These are phyloP conservation scores for Solanum boliviense DNA, from an alignment of 257 asterid genomes.

Conservation along the genomic window DNA sequence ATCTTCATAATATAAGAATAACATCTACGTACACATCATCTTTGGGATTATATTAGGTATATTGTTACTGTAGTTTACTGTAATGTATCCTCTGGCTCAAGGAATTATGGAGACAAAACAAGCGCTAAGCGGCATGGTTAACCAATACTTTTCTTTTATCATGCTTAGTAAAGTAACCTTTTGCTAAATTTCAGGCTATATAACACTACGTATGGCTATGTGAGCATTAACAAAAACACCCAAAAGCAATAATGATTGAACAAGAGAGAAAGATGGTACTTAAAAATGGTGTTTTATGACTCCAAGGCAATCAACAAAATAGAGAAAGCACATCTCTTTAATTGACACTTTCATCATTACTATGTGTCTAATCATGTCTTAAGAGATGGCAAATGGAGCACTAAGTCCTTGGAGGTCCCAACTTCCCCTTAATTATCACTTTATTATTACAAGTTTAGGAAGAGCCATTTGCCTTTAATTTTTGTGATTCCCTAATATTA, in stretches of 20 bases:
- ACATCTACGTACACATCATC: background rate
- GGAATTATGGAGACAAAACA: background rate
- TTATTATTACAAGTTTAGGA: background rate
- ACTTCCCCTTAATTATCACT: background rate
- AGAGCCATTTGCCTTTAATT: background rate
- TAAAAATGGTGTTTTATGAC: conserved; percentile 1
- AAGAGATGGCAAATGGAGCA: conserved; percentile 21
- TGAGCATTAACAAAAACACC: background rate
- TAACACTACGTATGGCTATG: background rate
- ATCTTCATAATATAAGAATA: background rate
- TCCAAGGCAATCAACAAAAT: conserved; percentile 12
- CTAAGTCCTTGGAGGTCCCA: conserved; percentile 2
- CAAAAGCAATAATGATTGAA: background rate
- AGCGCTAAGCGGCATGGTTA: background rate
- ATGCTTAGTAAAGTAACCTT: background rate
- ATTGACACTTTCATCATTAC: conserved; percentile 20
- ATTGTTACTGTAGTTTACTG: background rate
- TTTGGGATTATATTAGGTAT: background rate
- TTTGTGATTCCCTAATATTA: background rate
- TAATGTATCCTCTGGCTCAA: background rate
- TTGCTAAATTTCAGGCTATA: background rate
- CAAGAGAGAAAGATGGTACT: background rate
- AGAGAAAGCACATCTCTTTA: background rate
- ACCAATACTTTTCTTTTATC: background rate
- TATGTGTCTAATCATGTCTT: conserved; percentile 20